Base-by-base conservation (phyloP, 495 filamentous ascomycete genomes). In the Aspergillus campestris region DNA sequence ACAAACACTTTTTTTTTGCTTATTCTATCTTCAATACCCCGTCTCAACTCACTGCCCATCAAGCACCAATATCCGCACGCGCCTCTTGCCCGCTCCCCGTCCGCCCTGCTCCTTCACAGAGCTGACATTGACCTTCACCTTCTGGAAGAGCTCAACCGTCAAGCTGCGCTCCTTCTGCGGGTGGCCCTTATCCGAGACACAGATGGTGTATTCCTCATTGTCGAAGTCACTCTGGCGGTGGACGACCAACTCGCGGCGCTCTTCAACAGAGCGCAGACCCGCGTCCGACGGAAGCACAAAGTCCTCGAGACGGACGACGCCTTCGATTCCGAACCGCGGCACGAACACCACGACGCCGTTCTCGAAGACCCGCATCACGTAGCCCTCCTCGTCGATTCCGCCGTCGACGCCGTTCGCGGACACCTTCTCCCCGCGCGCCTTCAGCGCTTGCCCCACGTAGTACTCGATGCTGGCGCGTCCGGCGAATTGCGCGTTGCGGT, bases 331-430 rank as follows among this genome's bases (percentile, higher is more conserved):
- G 60, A 98, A 98, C 10, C 88, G 69, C 2, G 92, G 92, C 34
- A 97, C 90, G 53, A 97, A 89, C 3, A 96, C 90, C 4, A 95
- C 91, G 48, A 94, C 89, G 5, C 92, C 92, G 63, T 98, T 98
- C 54, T 86, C 87, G 58, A 98, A 96, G 13, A 98, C 84, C 62
- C 86, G 86, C 84, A 98, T 95, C 15, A 96, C 81, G 59, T 94
- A 97, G 3, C 86, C 92, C 42, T 96, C 89, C 64, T 95, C 90
- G 43, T 84, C 80, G 10, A 86, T 67, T 7, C 66, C 66, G 1
- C 50, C 52, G 38, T 71, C 63, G 8, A 61, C 60, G 10, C 62
- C 64, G 35, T 59, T 51, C 14, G 50, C 53, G n/a, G 64, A 55
- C 48, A 71, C 49, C 57, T 67, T 71, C 55, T 75, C 72, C 8